Percentiles rank a stretch among this genome's conserved stretches.
Evolutionary conservation across 2,329 filamentous ascomycete genomes (phyloP).

Genomic region (Scedosporium dehoogii): DNA sequence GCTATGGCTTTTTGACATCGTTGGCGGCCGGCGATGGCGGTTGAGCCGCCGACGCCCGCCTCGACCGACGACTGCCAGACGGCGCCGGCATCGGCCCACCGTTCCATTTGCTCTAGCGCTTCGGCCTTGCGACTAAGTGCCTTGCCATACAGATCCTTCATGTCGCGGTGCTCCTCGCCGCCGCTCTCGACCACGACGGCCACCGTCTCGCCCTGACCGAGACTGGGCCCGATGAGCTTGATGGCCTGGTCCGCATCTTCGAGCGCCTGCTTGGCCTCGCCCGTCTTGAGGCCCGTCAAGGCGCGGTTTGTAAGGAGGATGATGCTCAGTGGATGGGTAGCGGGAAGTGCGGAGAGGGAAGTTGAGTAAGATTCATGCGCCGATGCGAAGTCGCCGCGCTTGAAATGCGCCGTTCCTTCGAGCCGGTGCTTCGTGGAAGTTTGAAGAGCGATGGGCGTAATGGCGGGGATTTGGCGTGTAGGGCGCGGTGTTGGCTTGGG

Average conservation of each 20-base stretch:
- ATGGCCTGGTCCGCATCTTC: constrained; percentile 75
- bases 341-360: constrained; percentile 65
- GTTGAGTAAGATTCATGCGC: constrained; percentile 76
- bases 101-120: constrained; percentile 89
- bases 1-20: constrained; percentile 81
- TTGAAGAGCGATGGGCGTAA: constrained; percentile 60
- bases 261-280: constrained; percentile 80
- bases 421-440: constrained; percentile 70
- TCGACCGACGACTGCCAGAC: constrained; percentile 81
- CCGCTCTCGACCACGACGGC: constrained; percentile 49
- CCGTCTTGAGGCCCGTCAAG: constrained; percentile 81
- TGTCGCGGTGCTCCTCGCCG: constrained; percentile 61
- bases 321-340: constrained; percentile 72
- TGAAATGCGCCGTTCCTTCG: constrained; percentile 81
- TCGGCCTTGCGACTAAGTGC: constrained; percentile 91
- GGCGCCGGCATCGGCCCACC: constrained; percentile 72
- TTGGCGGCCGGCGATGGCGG: constrained; percentile 75
- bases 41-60: constrained; percentile 73
- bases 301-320: constrained; percentile 88
- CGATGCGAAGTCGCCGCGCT: constrained; percentile 81
- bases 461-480: constrained; percentile 51
- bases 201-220: constrained; percentile 73
- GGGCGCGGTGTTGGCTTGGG: constrained; percentile 35
- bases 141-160: constrained; percentile 91
- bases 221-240: constrained; percentile 65